These are phyloP conservation scores for Oemleria cerasiformis DNA, from an alignment of 306 rosid species.

Conservation along the genomic window DNA sequence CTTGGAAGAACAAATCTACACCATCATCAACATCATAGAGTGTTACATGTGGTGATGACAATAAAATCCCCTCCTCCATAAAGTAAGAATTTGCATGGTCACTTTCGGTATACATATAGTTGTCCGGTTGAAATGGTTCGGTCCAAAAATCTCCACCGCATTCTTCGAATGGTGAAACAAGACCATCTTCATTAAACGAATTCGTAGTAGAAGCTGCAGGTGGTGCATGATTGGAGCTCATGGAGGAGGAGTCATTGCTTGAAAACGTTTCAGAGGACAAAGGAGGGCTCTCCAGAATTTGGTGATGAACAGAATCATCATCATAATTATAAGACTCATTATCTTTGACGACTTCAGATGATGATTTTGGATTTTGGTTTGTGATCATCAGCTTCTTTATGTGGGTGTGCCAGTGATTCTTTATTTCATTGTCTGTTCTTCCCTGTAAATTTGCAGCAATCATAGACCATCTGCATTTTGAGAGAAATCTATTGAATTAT, in stretches of 20 bases:
- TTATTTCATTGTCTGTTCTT: constrained; percentile 72
- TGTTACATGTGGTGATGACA: neutral
- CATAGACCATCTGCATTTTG: constrained; percentile 51
- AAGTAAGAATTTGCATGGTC: neutral
- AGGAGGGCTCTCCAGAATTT: constrained; percentile 41
- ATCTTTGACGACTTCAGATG: neutral
- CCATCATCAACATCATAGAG: constrained; percentile 19
- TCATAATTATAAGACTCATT: neutral
- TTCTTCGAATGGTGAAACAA: constrained; percentile 11
- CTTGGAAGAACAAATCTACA: constrained; percentile 8
- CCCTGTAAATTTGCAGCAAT: constrained; percentile 58
- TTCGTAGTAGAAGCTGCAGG: neutral
- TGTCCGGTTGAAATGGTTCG: constrained; percentile 49
- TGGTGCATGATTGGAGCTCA: constrained; percentile 15
- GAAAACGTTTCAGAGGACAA: constrained; percentile 24
- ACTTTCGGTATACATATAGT: neutral
- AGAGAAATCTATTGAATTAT: neutral
- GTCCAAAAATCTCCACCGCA: constrained; percentile 48
- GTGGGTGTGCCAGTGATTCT: constrained; percentile 68
- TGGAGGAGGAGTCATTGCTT: constrained; percentile 2
- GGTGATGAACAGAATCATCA: neutral
- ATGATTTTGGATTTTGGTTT: constrained; percentile 5
- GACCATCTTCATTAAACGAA: constrained; percentile 13
- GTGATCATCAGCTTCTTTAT: constrained; percentile 34
- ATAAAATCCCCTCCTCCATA: constrained; percentile 15